These are phyloP conservation scores for Coemansia sp. DNA, from an alignment of 192 early-diverging fungal genomes.

Conservation along the genomic window DNA sequence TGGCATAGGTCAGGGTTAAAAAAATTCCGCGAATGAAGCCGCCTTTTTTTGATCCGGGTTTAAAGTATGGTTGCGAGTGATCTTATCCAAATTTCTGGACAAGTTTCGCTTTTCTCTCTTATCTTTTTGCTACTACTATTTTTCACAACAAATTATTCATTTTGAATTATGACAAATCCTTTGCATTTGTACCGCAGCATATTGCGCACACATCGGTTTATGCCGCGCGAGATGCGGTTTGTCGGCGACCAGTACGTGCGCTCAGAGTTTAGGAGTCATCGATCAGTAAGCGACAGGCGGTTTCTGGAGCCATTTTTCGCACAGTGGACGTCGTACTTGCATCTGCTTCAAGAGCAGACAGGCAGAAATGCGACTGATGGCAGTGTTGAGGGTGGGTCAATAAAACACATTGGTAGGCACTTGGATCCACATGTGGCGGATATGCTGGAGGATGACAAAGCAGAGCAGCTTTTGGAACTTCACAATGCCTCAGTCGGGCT, in stretches of 20 bases:
- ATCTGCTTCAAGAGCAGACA: slow-evolving; percentile 34
- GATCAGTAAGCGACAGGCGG: slow-evolving; percentile 39
- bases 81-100: neutral
- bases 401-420: slow-evolving; percentile 32
- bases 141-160: neutral
- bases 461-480: slow-evolving; percentile 54
- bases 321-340: slow-evolving; percentile 51
- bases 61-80: neutral
- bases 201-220: slow-evolving; percentile 37
- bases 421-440: slow-evolving; percentile 41
- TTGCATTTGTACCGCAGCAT: slow-evolving; percentile 43
- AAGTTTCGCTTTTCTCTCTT: neutral
- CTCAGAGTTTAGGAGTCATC: slow-evolving; percentile 54
- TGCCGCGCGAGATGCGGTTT: slow-evolving; percentile 55
- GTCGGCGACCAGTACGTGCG: slow-evolving; percentile 59
- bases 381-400: neutral
- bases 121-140: neutral
- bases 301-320: slow-evolving; percentile 48
- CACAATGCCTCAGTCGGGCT: slow-evolving; percentile 35
- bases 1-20: neutral
- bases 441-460: slow-evolving; percentile 53
- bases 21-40: neutral
- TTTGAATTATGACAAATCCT: slow-evolving; percentile 29
- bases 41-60: neutral
- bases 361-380: neutral